Percentiles rank a stretch among this genome's conserved stretches.
phyloP scores from a whole-genome alignment of 2,329 filamentous ascomycete species.

The Exophiala sp. region DNA sequence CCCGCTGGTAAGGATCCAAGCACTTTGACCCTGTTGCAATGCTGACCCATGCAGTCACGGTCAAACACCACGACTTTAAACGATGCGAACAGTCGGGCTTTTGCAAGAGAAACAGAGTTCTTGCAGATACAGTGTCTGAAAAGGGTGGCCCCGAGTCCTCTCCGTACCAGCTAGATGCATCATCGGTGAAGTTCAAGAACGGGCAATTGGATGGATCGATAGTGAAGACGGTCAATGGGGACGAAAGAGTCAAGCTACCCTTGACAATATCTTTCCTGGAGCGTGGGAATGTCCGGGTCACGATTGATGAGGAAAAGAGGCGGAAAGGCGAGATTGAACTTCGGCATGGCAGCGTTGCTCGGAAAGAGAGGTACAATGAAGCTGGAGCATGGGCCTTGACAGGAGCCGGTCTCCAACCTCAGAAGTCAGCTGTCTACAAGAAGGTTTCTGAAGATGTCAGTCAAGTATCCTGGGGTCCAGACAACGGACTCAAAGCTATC shows the following conservation, averaged over 20 bases:
- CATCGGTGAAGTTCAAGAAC: constrained; percentile 68
- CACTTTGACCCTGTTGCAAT: background rate
- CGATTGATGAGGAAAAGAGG: constrained; percentile 84
- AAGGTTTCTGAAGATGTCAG: constrained; percentile 49
- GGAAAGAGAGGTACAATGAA: constrained; percentile 94
- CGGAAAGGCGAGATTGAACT: constrained; percentile 84
- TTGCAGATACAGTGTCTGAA: constrained; percentile 68
- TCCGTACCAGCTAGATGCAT: constrained; percentile 70
- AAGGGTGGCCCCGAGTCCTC: constrained; percentile 65
- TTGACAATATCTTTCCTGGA: constrained; percentile 82
- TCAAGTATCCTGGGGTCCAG: constrained; percentile 71
- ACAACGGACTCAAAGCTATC: constrained; percentile 69
- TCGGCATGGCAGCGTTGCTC: constrained; percentile 71
- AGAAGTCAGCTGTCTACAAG: constrained; percentile 65
- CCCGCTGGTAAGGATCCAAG: constrained; percentile 53
- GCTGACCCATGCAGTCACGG: constrained; percentile 54
- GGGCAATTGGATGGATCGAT: constrained; percentile 74
- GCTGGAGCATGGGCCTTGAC: constrained; percentile 80
- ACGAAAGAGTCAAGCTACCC: constrained; percentile 70
- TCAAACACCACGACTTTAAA: constrained; percentile 97
- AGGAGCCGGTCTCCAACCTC: constrained; percentile 63
- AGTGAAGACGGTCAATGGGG: constrained; percentile 67
- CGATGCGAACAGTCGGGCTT: constrained; percentile 94
- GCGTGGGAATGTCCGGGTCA: constrained; percentile 79
- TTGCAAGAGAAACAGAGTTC: constrained; percentile 88